phyloP scores from a whole-genome alignment of 345 rosid genomes.

The Populus ilicifolia region DNA sequence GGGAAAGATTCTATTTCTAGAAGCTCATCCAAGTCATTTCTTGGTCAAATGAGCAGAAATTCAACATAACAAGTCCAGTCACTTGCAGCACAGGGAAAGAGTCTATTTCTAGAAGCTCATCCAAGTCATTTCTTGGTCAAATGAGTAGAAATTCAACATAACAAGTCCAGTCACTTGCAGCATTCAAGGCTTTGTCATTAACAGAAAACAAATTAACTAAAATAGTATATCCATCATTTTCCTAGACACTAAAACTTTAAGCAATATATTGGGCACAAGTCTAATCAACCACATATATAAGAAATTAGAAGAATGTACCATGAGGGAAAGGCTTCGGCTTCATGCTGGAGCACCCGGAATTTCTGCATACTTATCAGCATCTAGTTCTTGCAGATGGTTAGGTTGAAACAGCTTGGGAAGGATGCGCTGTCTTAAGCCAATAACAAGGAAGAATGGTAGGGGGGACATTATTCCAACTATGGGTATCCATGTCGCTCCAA shows the following conservation, averaged over 20 bases:
- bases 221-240: not conserved
- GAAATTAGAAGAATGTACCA: constrained; percentile 23
- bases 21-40: too few species aligned
- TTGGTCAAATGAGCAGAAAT: too few species aligned
- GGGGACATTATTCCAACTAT: constrained; percentile 74
- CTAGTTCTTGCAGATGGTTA: constrained; percentile 61
- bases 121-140: not conserved
- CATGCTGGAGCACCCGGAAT: constrained; percentile 48
- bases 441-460: constrained; percentile 65
- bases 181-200: not conserved
- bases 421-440: constrained; percentile 55
- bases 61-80: too few species aligned
- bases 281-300: not conserved
- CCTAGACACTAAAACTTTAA: not conserved
- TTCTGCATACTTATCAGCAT: constrained; percentile 76
- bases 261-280: not conserved
- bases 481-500: constrained; percentile 81
- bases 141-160: too few species aligned
- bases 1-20: too few species aligned
- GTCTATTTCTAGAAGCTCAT: not conserved
- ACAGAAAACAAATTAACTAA: not conserved
- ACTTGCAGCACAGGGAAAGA: not conserved
- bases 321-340: constrained; percentile 42
- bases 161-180: not conserved
- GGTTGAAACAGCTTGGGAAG: constrained; percentile 64